Evolutionary conservation across 2,329 filamentous ascomycete species (phyloP).

Genomic region (Dactylonectria macrodidyma): DNA sequence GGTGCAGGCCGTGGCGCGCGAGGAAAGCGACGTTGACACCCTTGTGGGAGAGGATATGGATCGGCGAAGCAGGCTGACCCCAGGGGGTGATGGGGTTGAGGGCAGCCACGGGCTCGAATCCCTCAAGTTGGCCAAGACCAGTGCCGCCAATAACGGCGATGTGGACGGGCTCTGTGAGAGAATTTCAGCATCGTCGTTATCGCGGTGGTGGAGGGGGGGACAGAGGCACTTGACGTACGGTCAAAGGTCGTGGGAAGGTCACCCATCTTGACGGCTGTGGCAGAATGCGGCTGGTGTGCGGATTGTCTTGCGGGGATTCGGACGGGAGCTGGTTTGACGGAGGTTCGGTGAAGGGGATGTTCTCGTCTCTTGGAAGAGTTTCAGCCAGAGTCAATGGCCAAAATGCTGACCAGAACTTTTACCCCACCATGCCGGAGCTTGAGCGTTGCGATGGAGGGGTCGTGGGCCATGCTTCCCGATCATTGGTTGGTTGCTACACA

Average conservation of each 20-base stretch:
- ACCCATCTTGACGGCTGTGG: slow-evolving; percentile 57
- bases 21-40: slow-evolving; percentile 91
- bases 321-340: neutral
- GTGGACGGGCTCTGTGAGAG: slow-evolving; percentile 73
- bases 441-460: slow-evolving; percentile 46
- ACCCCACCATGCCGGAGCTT: slow-evolving; percentile 46
- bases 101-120: slow-evolving; percentile 87
- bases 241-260: slow-evolving; percentile 72
- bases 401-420: slow-evolving; percentile 33
- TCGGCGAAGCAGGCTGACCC: slow-evolving; percentile 82
- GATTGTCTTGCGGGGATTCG: slow-evolving; percentile 3
- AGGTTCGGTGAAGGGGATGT: slow-evolving; percentile 22
- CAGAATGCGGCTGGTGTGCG: slow-evolving; percentile 8
- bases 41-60: slow-evolving; percentile 90
- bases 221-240: slow-evolving; percentile 58
- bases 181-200: slow-evolving; percentile 31
- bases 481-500: slow-evolving; percentile 35
- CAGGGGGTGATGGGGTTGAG: slow-evolving; percentile 88
- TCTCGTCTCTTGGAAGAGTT: slow-evolving; percentile 18
- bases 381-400: slow-evolving; percentile 27
- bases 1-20: slow-evolving; percentile 90
- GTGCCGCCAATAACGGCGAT: slow-evolving; percentile 96
- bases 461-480: slow-evolving; percentile 37
- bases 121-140: slow-evolving; percentile 87
- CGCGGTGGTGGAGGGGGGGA: slow-evolving; percentile 6